Evolutionary conservation across 2,329 filamentous ascomycete species (phyloP), one percentile per base, ranked within the genome.

Genomic region (Penicillium sp.): DNA sequence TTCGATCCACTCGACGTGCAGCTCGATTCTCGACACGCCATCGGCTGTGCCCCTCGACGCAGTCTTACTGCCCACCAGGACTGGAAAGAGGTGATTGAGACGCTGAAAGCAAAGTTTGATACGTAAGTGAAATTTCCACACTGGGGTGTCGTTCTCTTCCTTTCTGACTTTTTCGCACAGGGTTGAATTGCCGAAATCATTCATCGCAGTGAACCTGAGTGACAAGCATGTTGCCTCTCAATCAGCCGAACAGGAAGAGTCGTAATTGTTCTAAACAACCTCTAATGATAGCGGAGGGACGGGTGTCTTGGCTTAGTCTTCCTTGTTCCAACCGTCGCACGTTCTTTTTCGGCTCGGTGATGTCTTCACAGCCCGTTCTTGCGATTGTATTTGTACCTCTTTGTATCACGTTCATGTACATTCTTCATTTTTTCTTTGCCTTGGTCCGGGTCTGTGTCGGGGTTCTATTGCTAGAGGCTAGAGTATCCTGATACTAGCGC

Each of bases 31-130:
- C 91, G 95, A 69, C 95, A 99, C 75, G 96, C 92, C 75, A 99
- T 99, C 69, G 93, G 94, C 41, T 96, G 91, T 73, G 92, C 94
- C 6, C 92, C 92, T n/a, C 84, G 93, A 63, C 85, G 95, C 62
- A 96, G 91, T 72, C 79, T 99, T 69, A 98, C 94, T 3, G 86
- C 91, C 2, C 96, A 99, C 77, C 87, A 88, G 39, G 91, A 99
- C 75, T 99, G 95, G 94, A 94, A 96, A 77, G 87, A 94, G 69
- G 91, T 99, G n/a, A 91, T 99, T 66, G 93, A 96, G 78, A 98
- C 93, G 1, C 80, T 99, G 63, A 87, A 93, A 65, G 94, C 91
- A 51, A 98, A 96, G 70, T 98, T 99, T 72, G 91, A 96, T 72
- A 92, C 92, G 90, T 94, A 83, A 79, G 89, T 82, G 54, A 14